Evolutionary conservation across 768 basidiomycete species (phyloP).

Genomic region (Mycena polygramma): DNA sequence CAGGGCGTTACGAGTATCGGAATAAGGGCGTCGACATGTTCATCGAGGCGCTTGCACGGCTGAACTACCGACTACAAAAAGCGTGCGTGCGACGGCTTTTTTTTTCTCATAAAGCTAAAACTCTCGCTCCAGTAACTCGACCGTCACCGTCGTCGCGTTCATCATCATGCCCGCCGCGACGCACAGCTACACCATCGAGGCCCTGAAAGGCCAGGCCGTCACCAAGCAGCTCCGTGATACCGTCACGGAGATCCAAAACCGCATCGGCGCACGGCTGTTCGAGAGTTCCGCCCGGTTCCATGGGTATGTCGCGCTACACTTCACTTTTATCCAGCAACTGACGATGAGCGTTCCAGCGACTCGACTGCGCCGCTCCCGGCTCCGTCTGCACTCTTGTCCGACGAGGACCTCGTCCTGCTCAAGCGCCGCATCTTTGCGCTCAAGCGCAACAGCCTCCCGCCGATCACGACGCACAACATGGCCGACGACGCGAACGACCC

Average conservation of each 20-base stretch:
- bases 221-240: conserved; percentile 97
- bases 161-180: conserved; percentile 99
- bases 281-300: conserved; percentile 95
- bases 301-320: conserved; percentile 70
- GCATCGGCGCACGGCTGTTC: conserved; percentile 92
- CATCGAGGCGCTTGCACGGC: conserved; percentile 93
- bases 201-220: conserved; percentile 95
- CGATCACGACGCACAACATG: conserved; percentile 99
- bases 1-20: conserved; percentile 98
- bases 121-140: conserved; percentile 59
- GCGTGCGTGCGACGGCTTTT: conserved; percentile 32
- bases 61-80: conserved; percentile 68
- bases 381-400: conserved; percentile 83
- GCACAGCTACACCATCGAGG: conserved; percentile 97
- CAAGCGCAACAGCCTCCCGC: conserved; percentile 94
- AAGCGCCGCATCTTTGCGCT: conserved; percentile 98
- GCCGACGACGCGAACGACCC: conserved; percentile 93
- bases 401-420: conserved; percentile 93
- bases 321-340: background rate
- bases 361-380: conserved; percentile 78
- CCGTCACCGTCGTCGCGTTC: conserved; percentile 94
- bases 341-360: background rate
- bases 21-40: conserved; percentile 99
- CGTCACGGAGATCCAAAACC: conserved; percentile 94
- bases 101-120: background rate